These are phyloP conservation scores for Dendrobium catenatum DNA, from an alignment of 106 monocot species.

Conservation along the genomic window DNA sequence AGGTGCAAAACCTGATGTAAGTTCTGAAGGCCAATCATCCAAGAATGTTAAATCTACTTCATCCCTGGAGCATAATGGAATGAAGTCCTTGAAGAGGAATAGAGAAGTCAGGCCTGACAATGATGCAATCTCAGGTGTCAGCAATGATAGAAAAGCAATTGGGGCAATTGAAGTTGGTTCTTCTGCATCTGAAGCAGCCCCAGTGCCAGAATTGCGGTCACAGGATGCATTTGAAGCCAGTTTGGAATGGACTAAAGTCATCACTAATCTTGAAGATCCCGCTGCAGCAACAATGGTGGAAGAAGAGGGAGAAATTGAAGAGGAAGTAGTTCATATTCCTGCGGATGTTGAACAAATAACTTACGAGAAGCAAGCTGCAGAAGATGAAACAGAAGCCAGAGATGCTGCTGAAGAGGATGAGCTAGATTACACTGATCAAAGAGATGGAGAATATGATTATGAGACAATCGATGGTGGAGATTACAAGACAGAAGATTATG, in stretches of 20 bases:
- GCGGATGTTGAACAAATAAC: conserved; percentile 16
- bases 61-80: conserved; percentile 5
- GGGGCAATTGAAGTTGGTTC: conserved; percentile 2
- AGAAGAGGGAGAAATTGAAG: conserved; percentile 26
- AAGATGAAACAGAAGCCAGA: conserved; percentile 8
- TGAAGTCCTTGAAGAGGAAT: conserved; percentile 40
- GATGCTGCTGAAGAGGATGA: conserved; percentile 33
- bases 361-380: conserved; percentile 8
- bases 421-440: conserved; percentile 28
- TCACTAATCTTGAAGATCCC: neutral
- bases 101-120: conserved; percentile 19
- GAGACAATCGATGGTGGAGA: conserved; percentile 30
- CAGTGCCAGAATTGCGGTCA: neutral
- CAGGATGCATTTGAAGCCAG: neutral
- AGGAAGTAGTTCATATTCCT: conserved; percentile 24
- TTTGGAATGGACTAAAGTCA: neutral
- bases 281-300: conserved; percentile 18
- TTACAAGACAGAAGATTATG: conserved; percentile 27
- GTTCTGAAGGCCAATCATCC: conserved; percentile 9
- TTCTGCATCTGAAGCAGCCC: neutral
- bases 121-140: conserved; percentile 2
- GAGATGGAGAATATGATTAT: conserved; percentile 35
- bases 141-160: conserved; percentile 11
- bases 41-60: neutral
- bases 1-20: conserved; percentile 32